A percentile compares a stretch with the other conserved stretches of the same genome.
Conservation (phyloP, 1,284 basidiomycete genomes). For the Takashimella koratensis region DNA sequence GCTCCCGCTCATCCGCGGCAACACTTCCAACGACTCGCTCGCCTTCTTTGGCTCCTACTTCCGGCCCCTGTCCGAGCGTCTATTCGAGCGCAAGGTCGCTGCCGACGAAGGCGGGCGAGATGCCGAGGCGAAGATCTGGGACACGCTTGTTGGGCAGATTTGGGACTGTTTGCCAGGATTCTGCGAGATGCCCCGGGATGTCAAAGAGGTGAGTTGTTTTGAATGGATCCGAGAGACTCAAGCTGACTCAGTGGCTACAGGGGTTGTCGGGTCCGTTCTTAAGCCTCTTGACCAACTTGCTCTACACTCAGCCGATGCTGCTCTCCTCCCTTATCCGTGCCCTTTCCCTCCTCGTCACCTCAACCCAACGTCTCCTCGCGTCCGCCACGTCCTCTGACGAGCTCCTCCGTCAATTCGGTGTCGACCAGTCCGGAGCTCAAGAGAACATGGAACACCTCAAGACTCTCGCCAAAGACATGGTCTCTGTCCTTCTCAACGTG, state of each 20-base stretch:
- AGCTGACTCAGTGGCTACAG: slow-evolving; percentile 48
- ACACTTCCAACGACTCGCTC: slow-evolving; percentile 72
- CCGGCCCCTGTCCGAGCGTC: slow-evolving; percentile 85
- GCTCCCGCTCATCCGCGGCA: slow-evolving; percentile 80
- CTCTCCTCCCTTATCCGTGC: slow-evolving; percentile 77
- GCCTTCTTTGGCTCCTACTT: slow-evolving; percentile 85
- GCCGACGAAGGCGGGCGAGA: slow-evolving; percentile 66
- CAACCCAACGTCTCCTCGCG: slow-evolving; percentile 52
- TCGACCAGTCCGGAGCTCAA: slow-evolving; percentile 59
- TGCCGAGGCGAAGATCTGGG: slow-evolving; percentile 91
- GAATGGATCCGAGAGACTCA: slow-evolving; percentile 9
- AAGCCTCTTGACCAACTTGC: slow-evolving; percentile 81
- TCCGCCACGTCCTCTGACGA: slow-evolving; percentile 53
- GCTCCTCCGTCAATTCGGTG: slow-evolving; percentile 54
- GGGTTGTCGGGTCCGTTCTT: slow-evolving; percentile 71
- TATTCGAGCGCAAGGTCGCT: slow-evolving; percentile 79
- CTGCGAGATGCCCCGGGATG: slow-evolving; percentile 79
- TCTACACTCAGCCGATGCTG: slow-evolving; percentile 83
- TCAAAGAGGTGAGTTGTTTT: slow-evolving; percentile 49
- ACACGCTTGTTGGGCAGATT: slow-evolving; percentile 84
- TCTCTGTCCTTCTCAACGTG: slow-evolving; percentile 95
- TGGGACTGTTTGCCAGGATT: slow-evolving; percentile 68
- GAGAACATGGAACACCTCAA: slow-evolving; percentile 71
- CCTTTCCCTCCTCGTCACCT: slow-evolving; percentile 72
- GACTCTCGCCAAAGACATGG: slow-evolving; percentile 81